Base-by-base conservation (phyloP, 108 stramenopile genomes). In the Conticribra weissflogii region DNA sequence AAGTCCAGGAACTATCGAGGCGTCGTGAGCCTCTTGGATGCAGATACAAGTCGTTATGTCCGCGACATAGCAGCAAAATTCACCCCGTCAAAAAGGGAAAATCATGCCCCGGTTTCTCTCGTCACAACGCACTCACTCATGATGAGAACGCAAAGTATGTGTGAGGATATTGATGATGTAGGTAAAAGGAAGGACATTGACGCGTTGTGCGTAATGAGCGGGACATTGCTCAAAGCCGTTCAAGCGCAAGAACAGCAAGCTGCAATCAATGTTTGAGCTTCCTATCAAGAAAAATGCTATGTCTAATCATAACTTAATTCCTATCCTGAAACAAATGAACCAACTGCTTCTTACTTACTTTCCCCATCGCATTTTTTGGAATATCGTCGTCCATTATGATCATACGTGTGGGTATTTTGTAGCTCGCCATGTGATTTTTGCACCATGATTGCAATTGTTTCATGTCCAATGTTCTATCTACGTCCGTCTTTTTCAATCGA, bases 321-420 rank as follows among this genome's bases (percentile, higher is more conserved):
- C 28, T 58, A 58, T 2, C 3, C 16, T 62, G 49, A 32, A 81
- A 81, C 14, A 78, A 49, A 3, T 67, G 34, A 16, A 78, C 72
- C 22, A 89, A 53, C 56, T 82, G 60, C 68, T 86, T 89, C 69
- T 89, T 89, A 63, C 74, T 76, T 12, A 89, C 84, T 66, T 90
- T 90, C 2, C 86, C 86, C 89, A 90, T 90, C 1, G 85, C 86
- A 68, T 90, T 90, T 33, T 85, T 82, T 28, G 86, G 85, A 31
- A 87, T 85, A 47, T 71, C 78, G 19, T 59, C 72, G 19, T 83
- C 31, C 66, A 84, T 57, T 16, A 66, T 54, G 24, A 80, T n/a
- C 52, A 83, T 50, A 18, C 15, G 25, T 14, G 71, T 45, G 12
- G 88, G 88, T 15, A 64, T 62, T 58, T 85, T 85, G 73, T 86